Conservation (phyloP, 1,284 basidiomycete species). For the Neolentinus lepideus region DNA sequence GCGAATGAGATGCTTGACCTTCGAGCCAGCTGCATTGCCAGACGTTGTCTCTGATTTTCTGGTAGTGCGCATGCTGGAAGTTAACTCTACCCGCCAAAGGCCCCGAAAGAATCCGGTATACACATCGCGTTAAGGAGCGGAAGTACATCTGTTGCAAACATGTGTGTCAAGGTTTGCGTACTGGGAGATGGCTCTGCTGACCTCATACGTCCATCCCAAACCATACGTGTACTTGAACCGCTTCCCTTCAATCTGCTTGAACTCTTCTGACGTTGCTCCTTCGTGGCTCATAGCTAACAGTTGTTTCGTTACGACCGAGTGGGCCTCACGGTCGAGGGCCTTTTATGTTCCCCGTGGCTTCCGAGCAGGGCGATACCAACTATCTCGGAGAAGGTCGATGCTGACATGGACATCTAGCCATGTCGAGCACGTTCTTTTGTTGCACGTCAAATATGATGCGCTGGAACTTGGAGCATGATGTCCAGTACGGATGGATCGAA, state of each 20-base stretch:
- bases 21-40: not conserved
- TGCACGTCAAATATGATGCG: not conserved
- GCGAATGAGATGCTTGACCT: not conserved
- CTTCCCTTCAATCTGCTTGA: not conserved
- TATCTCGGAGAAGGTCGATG: no score
- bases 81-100: not conserved
- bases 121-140: not conserved
- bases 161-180: not conserved
- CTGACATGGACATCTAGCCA: not conserved
- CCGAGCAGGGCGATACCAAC: no score
- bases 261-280: not conserved
- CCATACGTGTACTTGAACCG: not conserved
- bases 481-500: no score
- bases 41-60: not conserved
- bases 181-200: not conserved
- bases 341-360: not conserved
- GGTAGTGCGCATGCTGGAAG: not conserved
- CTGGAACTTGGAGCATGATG: no score
- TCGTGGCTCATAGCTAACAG: not conserved
- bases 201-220: not conserved
- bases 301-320: not conserved
- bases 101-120: not conserved
- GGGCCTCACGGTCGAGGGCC: not conserved
- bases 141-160: not conserved
- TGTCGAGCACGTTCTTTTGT: not conserved